Conservation (phyloP, 352 stramenopile genomes). For the Globisporangium barbulae region DNA sequence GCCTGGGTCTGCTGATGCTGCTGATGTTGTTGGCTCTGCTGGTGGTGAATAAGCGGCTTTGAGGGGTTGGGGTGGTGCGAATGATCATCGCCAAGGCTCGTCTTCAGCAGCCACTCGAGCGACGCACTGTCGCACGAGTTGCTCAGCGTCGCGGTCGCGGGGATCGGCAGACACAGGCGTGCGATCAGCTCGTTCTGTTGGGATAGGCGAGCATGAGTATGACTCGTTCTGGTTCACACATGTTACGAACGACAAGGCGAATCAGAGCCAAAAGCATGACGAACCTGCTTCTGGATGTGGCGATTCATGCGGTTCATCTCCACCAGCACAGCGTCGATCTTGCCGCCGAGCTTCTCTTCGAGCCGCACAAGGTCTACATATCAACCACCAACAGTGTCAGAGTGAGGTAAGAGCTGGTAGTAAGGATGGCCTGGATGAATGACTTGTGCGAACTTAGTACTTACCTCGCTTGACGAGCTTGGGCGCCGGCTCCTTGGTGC, state of each 20-base stretch:
- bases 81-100: conserved; percentile 42
- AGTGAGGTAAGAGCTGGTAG: neutral
- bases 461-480: conserved; percentile 67
- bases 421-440: too few relatives aligned
- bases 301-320: conserved; percentile 57
- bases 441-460: neutral
- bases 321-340: conserved; percentile 47
- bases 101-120: conserved; percentile 66
- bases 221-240: too few relatives aligned
- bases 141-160: conserved; percentile 10
- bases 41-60: neutral
- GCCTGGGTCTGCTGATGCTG: neutral
- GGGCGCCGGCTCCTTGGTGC: conserved; percentile 44
- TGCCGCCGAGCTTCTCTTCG: conserved; percentile 56
- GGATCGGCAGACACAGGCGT: conserved; percentile 16
- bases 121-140: conserved; percentile 29
- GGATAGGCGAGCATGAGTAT: too few relatives aligned
- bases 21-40: conserved; percentile 10
- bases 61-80: neutral
- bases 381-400: neutral
- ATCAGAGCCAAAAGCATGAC: neutral
- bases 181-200: conserved; percentile 36
- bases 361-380: conserved; percentile 46
- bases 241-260: neutral
- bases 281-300: conserved; percentile 63